Evolutionary conservation across 805 yeast genomes (phyloP).

Genomic region (Starmerella stigmatis): DNA sequence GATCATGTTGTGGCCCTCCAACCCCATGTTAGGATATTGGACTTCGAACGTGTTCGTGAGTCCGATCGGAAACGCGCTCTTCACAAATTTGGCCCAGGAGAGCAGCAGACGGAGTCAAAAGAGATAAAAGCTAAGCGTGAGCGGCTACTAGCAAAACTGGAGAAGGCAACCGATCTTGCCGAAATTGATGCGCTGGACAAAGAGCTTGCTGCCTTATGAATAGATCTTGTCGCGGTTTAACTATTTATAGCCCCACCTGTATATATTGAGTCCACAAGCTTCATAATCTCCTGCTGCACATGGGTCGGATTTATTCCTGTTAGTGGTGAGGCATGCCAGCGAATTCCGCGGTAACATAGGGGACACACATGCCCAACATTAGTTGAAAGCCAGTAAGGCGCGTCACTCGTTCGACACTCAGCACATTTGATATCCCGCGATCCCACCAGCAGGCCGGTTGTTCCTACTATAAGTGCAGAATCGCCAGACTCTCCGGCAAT

Average conservation of each 20-base stretch:
- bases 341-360: not conserved
- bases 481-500: not conserved
- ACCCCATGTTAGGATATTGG: constrained; percentile 56
- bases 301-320: not conserved
- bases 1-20: constrained; percentile 47
- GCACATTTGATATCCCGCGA: not conserved
- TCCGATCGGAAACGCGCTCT: constrained; percentile 42
- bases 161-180: constrained; percentile 54
- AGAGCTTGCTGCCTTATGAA: constrained; percentile 31
- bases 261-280: not conserved
- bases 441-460: not conserved
- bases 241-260: not conserved
- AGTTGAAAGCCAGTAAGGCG: not conserved
- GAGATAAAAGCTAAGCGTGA: constrained; percentile 27
- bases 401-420: not conserved
- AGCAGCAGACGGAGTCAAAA: not conserved
- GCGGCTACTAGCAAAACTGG: constrained; percentile 34
- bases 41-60: constrained; percentile 52
- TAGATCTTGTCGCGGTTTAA: no score
- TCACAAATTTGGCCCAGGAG: not conserved
- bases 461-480: not conserved
- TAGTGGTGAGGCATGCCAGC: not conserved
- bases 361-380: not conserved
- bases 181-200: constrained; percentile 67
- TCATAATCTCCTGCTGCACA: not conserved